Evolutionary conservation across 768 basidiomycete genomes (phyloP).

Genomic region (Coprinellus micaceus): DNA sequence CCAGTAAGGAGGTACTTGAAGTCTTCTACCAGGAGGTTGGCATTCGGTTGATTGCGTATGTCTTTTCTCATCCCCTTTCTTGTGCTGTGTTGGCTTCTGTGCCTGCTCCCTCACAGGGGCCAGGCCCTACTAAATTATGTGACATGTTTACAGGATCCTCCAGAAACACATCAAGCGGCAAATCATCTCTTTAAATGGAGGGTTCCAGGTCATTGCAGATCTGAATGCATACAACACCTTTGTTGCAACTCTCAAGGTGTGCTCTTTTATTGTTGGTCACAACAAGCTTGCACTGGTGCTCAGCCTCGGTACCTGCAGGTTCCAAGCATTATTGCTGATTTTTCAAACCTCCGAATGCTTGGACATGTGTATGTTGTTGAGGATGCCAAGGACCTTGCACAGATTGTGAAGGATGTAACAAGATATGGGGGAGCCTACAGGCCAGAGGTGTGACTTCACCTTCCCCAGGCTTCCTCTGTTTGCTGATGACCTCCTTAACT

Average conservation of each 20-base stretch:
- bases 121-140: too few relatives aligned
- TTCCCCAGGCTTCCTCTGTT: not conserved
- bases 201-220: slow-evolving; percentile 95
- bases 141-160: slow-evolving; percentile 61
- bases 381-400: slow-evolving; percentile 93
- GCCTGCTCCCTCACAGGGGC: too few relatives aligned
- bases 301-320: slow-evolving; percentile 37
- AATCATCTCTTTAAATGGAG: slow-evolving; percentile 91
- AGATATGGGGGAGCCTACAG: slow-evolving; percentile 93
- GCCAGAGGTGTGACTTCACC: slow-evolving; percentile 64
- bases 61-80: slow-evolving; percentile 12
- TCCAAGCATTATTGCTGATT: slow-evolving; percentile 80
- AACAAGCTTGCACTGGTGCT: not conserved
- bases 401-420: slow-evolving; percentile 93
- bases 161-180: slow-evolving; percentile 97
- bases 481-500: not conserved
- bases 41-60: slow-evolving; percentile 78
- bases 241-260: slow-evolving; percentile 78
- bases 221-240: slow-evolving; percentile 92
- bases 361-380: slow-evolving; percentile 95
- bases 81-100: too few relatives aligned
- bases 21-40: slow-evolving; percentile 99
- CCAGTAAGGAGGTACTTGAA: slow-evolving; percentile 93
- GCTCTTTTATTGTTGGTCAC: slow-evolving; percentile 6
- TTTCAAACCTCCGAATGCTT: slow-evolving; percentile 93